Base-by-base conservation (phyloP, 768 basidiomycete species). In the Baorangia bicolor region DNA sequence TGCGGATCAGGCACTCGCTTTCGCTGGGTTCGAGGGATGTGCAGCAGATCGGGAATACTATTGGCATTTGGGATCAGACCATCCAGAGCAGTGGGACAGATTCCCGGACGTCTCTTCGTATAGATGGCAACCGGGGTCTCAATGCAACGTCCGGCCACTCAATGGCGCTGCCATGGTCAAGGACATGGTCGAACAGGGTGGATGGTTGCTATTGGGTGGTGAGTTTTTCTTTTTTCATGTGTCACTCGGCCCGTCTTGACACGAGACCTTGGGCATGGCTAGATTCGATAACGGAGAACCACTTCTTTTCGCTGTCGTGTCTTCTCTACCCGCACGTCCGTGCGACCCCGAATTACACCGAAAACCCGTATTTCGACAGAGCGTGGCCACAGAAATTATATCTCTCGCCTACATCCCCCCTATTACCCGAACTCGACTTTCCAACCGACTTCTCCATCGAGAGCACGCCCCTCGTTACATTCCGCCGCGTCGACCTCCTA, bases 261-360 rank as follows among this genome's bases (percentile, higher is more conserved):
- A 3, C 13, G 21, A 10, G 40, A 50, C 23, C 14, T 44, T 48
- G 56, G 33, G 12, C 13, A 4, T 21, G 51, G 27, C 55, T 58
- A 84, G 86, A 89, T 63, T 87, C 86, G 0, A 82, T 87, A 18
- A 82, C 83, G 2, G 87, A 89, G 64, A 84, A 83, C 58, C 86
- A 88, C 66, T 88, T 88, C 74, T 88, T 87, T 68, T 87, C 87
- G 6, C 65, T 88, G 1, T 87, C 86, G 0, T 88, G 87, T 63
- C 61, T 80, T 39, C 75, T 88, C 4, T 82, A 81, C 67, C 85
- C 86, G 0, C 84, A 88, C 63, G 86, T 88, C 35, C 76, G 77
- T 34, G 86, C 86, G 1, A 84, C 81, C 3, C 87, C 87, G 1
- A 77, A 83, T 58, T 87, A 86, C 59, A 78, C 74, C 38, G 73